Base-by-base conservation (phyloP, 306 rosid species). In the Glycine soja region DNA sequence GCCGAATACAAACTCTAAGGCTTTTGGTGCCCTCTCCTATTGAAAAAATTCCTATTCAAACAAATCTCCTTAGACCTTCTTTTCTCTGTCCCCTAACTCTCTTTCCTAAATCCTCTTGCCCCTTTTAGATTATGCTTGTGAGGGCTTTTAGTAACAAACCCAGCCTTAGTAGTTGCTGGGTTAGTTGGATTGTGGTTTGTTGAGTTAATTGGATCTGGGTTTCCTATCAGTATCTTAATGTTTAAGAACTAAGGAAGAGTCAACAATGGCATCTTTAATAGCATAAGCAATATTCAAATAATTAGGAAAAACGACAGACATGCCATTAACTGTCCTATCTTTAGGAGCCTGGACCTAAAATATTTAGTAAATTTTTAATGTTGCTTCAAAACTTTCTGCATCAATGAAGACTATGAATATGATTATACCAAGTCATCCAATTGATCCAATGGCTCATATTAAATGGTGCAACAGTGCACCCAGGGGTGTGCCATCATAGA, bases 341-440 rank as follows among this genome's bases (percentile, higher is more conserved):
- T 36, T 45, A 65, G 65, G 65, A 53, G 45, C 43, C 63, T 66
- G 30, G 8, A 51, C 65, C 30, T 45, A 52, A 62, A 9, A 56
- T 57, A 58, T 32, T 48, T n/a, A 54, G 63, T 65, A 32, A 74
- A 46, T 54, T 10, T 64, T 53, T 42, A 3, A 67, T 56, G 75
- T 52, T 75, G 43, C 48, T 56, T 36, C 76, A 24, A 66, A 64
- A 56, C 51, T 54, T 56, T 46, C 32, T 58, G 45, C 45, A 9
- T 64, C 16, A 0, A 66, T 24, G 36, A 68, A 19, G 7, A 81
- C 0, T 50, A 10, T 40, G 43, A 40, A 40, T 7, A 24, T 24
- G 30, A 24, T 24, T 24, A 24, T 24, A 24, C 30, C 30, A 24
- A 2, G 30, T 24, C 30, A 24, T 24, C 30, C 30, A n/a, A n/a